Base-by-base conservation (phyloP, 208 protist genomes). In the Acanthamoeba culbertsoni region DNA sequence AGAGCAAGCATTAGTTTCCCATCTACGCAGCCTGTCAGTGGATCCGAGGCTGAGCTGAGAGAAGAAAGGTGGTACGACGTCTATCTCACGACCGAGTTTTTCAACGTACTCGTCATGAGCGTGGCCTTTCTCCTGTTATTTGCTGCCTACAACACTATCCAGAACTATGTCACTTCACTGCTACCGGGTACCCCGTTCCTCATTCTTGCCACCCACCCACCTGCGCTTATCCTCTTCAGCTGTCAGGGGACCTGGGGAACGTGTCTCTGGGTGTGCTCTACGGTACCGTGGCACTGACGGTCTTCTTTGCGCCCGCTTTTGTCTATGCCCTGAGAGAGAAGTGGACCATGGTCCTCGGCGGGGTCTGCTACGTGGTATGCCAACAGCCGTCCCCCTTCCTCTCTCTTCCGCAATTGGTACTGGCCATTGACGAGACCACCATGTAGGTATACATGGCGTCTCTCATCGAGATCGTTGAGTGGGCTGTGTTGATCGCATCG, bases 141-240 rank as follows among this genome's bases (percentile, higher is more conserved):
- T n/a, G 37, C 71, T 1, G 92, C 79, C 42, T 94, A 91, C 92
- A 94, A 94, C 82, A 89, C 92, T n/a, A 55, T 94, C 14, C 92
- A 94, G 53, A 94, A 94, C 92, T 94, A 91, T 51, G 62, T 88
- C 82, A 94, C 92, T 12, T 91, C 92, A 5, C 92, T 94, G 1
- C 53, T 94, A 7, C 92, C 92, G 12, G 48, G 63, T 51, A 59
- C 53, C 26, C 18, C 14, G 46, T 31, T 42, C 42, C 40, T 63
- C 79, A 6, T 8, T 63, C 42, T 43, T 51, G 33, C 14, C 28
- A 40, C 48, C 16, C 48, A 40, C 16, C 35, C 14, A 23, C 7
- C 20, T 33, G 35, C 20, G 75, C 23, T 75, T 31, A 35, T 35
- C n/a, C 37, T 7, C 5, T 0, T 31, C 4, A 2, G 12, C 7